These are phyloP conservation scores for Carpinus viminea DNA, from an alignment of 306 rosid species.

Conservation along the genomic window DNA sequence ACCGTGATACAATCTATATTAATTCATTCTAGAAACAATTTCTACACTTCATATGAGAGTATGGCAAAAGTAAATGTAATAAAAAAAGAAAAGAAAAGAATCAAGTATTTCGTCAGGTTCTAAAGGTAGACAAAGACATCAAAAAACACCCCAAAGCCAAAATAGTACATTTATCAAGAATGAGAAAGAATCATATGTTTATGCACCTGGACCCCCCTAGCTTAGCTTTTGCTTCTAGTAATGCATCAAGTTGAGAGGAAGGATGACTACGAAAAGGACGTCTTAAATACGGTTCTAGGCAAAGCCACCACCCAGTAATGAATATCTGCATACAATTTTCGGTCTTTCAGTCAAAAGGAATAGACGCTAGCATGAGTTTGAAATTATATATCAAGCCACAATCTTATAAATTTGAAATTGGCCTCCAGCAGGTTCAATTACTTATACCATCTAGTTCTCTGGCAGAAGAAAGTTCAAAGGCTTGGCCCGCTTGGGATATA, in stretches of 20 bases:
- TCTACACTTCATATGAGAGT: neutral
- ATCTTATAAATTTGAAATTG: neutral
- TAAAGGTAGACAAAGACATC: neutral
- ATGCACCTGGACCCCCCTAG: slow-evolving; percentile 95
- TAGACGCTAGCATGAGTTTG: slow-evolving; percentile 16
- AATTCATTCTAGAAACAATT: neutral
- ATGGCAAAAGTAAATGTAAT: neutral
- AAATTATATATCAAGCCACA: neutral
- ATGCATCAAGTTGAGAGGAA: slow-evolving; percentile 80
- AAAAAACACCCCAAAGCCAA: neutral
- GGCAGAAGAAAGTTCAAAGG: neutral
- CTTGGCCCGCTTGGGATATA: neutral
- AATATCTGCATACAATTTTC: slow-evolving; percentile 68
- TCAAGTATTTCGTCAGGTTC: neutral
- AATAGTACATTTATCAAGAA: neutral
- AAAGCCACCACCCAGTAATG: slow-evolving; percentile 98
- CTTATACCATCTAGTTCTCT: neutral
- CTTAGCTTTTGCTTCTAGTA: slow-evolving; percentile 93
- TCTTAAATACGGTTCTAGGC: slow-evolving; percentile 86
- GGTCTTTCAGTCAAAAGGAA: slow-evolving; percentile 32
- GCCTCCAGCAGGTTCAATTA: neutral
- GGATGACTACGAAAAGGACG: slow-evolving; percentile 80
- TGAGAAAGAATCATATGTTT: neutral
- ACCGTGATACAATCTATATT: neutral
- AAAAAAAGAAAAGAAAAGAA: neutral